Evolutionary conservation across 2,329 filamentous ascomycete genomes (phyloP).

Genomic region (Venturia carpophila): DNA sequence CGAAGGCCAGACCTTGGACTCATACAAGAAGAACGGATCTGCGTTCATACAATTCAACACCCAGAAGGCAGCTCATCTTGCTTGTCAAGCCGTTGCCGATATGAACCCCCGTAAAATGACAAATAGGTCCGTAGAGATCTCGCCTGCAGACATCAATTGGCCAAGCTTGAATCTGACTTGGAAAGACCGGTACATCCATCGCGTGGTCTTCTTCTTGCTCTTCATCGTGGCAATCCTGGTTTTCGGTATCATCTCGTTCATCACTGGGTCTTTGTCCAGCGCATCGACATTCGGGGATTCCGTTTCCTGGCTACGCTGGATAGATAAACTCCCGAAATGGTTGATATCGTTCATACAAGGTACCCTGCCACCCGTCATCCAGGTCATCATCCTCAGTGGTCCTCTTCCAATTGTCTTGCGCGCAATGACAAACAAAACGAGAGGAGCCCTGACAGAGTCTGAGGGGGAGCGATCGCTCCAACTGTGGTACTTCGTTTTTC

Average conservation of each 20-base stretch:
- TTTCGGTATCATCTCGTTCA: conserved; percentile 80
- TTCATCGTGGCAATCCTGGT: conserved; percentile 84
- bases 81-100: conserved; percentile 83
- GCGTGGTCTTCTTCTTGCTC: conserved; percentile 57
- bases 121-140: conserved; percentile 85
- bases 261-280: conserved; percentile 76
- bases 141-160: conserved; percentile 88
- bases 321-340: conserved; percentile 52
- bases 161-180: conserved; percentile 93
- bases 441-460: conserved; percentile 75
- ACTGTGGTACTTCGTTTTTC: conserved; percentile 83
- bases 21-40: conserved; percentile 86
- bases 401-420: conserved; percentile 73
- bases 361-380: conserved; percentile 70
- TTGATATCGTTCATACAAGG: conserved; percentile 68
- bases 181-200: conserved; percentile 79
- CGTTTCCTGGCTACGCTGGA: conserved; percentile 58
- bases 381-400: conserved; percentile 61
- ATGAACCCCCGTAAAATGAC: conserved; percentile 91
- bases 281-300: conserved; percentile 62
- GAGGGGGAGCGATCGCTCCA: conserved; percentile 75
- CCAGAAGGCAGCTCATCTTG: conserved; percentile 96
- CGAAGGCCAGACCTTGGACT: conserved; percentile 77
- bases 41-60: conserved; percentile 99
- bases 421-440: conserved; percentile 59